A percentile compares a stretch with the other conserved stretches of the same genome.
These are phyloP conservation scores for Helicocarpus griseus DNA, from an alignment of 2,329 filamentous ascomycete species.

Conservation along the genomic window DNA sequence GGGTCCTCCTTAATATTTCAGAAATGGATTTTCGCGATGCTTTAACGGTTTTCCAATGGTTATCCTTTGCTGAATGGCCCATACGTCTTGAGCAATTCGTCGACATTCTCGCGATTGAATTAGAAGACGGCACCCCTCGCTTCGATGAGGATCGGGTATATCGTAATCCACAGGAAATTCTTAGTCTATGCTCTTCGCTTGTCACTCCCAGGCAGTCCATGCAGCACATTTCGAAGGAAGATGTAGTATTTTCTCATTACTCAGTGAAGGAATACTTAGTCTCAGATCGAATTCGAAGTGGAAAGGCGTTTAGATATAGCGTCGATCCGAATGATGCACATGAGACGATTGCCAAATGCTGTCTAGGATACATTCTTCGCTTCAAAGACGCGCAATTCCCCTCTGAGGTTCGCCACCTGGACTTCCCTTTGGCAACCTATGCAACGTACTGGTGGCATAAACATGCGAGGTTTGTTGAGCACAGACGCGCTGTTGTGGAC, in stretches of 20 bases:
- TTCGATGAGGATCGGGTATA: conserved; percentile 20
- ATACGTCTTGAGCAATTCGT: conserved; percentile 19
- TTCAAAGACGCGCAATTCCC: too few species aligned
- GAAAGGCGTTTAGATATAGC: conserved; percentile 14
- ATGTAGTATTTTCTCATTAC: conserved; percentile 11
- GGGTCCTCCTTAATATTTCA: conserved; percentile 19
- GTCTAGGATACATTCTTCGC: conserved; percentile 17
- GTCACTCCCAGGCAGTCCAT: too few species aligned
- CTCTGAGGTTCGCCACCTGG: not conserved
- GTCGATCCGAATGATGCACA: conserved; percentile 11
- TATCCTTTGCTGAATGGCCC: conserved; percentile 17
- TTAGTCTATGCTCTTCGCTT: conserved; percentile 13
- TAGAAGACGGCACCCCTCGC: conserved; percentile 6
- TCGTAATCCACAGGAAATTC: conserved; percentile 13
- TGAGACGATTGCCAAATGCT: conserved; percentile 13
- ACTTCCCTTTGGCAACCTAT: not conserved
- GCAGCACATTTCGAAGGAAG: not conserved
- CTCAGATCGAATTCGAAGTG: conserved; percentile 2
- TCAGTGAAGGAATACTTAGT: conserved; percentile 17
- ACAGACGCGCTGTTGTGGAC: not conserved
- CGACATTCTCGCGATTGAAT: conserved; percentile 21
- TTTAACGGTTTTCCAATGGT: conserved; percentile 18
- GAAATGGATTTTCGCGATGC: conserved; percentile 13
- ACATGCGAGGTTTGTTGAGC: not conserved
- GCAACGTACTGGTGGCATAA: not conserved